Conservation (phyloP, 2,329 filamentous ascomycete genomes). For the Colletotrichum caudatum region DNA sequence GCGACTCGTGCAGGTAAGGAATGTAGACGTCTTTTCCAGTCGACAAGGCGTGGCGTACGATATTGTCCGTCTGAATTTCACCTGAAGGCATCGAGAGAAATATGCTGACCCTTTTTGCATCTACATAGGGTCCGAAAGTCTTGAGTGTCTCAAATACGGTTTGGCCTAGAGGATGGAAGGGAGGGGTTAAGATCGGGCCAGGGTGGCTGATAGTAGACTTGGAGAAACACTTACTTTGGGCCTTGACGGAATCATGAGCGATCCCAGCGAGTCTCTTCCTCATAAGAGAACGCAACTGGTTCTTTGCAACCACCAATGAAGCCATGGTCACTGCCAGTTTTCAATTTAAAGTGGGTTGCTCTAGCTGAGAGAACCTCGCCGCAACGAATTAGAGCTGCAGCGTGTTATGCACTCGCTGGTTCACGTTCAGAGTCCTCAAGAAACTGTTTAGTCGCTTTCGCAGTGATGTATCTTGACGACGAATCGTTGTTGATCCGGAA, state of each 20-base stretch:
- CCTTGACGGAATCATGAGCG: conserved; percentile 68
- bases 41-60: conserved; percentile 83
- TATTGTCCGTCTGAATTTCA: conserved; percentile 85
- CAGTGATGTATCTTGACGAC: background rate
- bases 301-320: conserved; percentile 76
- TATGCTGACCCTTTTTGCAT: conserved; percentile 81
- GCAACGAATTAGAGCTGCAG: background rate
- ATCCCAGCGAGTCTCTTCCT: conserved; percentile 74
- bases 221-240: conserved; percentile 74
- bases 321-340: conserved; percentile 57
- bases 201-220: too few species aligned
- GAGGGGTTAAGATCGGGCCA: conserved; percentile 16
- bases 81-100: conserved; percentile 93
- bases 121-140: conserved; percentile 77
- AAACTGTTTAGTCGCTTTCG: background rate
- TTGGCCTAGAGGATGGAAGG: conserved; percentile 63
- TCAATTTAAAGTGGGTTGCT: background rate
- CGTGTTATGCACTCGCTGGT: background rate
- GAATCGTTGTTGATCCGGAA: background rate
- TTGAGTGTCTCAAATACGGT: conserved; percentile 74
- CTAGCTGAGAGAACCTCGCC: background rate
- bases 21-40: conserved; percentile 89
- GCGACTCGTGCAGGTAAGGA: conserved; percentile 82
- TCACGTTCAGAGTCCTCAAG: background rate
- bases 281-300: conserved; percentile 78